A percentile compares a stretch with the other conserved stretches of the same genome.
Evolutionary conservation across 1,139 yeast genomes (phyloP).

Genomic region (Meyerozyma carpophila): DNA sequence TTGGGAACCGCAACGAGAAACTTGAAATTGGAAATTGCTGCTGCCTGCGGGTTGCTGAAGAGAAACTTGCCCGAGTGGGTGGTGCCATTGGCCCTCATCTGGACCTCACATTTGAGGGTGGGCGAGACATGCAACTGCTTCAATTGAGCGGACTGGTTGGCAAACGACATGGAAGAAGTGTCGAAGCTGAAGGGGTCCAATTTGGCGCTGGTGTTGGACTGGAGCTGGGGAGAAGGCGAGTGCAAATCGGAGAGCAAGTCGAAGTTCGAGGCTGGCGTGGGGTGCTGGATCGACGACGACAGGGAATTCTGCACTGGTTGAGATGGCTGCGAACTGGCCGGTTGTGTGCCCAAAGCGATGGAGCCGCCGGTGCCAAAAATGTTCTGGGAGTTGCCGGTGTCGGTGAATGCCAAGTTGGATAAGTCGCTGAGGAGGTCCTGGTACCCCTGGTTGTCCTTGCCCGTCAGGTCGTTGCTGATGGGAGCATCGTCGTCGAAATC

Average conservation of each 20-base stretch:
- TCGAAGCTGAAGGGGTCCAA: conserved; percentile 51
- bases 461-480: conserved; percentile 26
- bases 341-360: conserved; percentile 28
- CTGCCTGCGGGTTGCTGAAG: conserved; percentile 36
- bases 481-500: conserved; percentile 61
- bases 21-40: conserved; percentile 40
- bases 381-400: conserved; percentile 21
- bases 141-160: conserved; percentile 20
- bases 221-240: conserved; percentile 45
- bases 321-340: conserved; percentile 6
- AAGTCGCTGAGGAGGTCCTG: conserved; percentile 71
- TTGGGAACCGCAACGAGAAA: conserved; percentile 84
- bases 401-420: conserved; percentile 52
- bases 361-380: conserved; percentile 46
- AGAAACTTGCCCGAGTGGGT: conserved; percentile 38
- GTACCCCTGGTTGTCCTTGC: conserved; percentile 43
- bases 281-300: conserved; percentile 7
- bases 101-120: conserved; percentile 50
- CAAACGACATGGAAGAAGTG: conserved; percentile 20
- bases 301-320: conserved; percentile 1
- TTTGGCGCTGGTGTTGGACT: conserved; percentile 27
- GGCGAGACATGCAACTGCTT: conserved; percentile 31
- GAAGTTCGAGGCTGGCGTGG: conserved; percentile 16
- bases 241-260: conserved; percentile 44
- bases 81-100: conserved; percentile 31